Evolutionary conservation across 192 early-diverging fungal genomes (phyloP).

Genomic region (Globomyces pollinis-pini): DNA sequence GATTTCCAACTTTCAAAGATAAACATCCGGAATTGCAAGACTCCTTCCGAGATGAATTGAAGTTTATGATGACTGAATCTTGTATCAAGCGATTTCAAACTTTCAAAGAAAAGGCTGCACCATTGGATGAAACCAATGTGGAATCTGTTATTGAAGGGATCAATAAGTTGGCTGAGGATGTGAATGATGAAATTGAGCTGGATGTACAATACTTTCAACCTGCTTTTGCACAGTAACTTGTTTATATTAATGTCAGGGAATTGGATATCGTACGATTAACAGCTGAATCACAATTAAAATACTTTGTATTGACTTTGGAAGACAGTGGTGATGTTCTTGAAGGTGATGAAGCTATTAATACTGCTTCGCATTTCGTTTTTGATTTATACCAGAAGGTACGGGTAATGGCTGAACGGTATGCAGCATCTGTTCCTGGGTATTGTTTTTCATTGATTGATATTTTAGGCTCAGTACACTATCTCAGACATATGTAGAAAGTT

Average conservation of each 20-base stretch:
- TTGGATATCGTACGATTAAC: conserved; percentile 43
- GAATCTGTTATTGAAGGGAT: conserved; percentile 42
- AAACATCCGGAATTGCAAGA: conserved; percentile 32
- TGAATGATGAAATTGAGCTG: conserved; percentile 46
- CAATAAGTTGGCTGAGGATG: conserved; percentile 37
- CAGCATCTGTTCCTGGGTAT: conserved; percentile 35
- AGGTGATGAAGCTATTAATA: conserved; percentile 32
- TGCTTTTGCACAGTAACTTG: conserved; percentile 28
- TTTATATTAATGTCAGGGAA: conserved; percentile 20
- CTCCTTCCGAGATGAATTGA: conserved; percentile 35
- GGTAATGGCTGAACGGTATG: conserved; percentile 37
- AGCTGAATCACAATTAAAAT: conserved; percentile 38
- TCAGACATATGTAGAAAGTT: conserved; percentile 32
- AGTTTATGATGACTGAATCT: conserved; percentile 29
- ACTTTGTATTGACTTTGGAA: conserved; percentile 40
- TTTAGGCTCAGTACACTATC: background rate
- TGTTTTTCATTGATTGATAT: background rate
- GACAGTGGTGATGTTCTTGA: conserved; percentile 25
- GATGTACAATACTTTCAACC: conserved; percentile 42
- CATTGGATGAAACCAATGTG: conserved; percentile 42
- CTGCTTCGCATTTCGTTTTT: conserved; percentile 35
- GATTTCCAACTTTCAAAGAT: conserved; percentile 34
- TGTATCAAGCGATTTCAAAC: conserved; percentile 33
- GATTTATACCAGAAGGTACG: conserved; percentile 33
- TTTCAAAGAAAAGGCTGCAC: conserved; percentile 35